Conservation (phyloP, 768 basidiomycete genomes). For the Trametes coccinea region DNA sequence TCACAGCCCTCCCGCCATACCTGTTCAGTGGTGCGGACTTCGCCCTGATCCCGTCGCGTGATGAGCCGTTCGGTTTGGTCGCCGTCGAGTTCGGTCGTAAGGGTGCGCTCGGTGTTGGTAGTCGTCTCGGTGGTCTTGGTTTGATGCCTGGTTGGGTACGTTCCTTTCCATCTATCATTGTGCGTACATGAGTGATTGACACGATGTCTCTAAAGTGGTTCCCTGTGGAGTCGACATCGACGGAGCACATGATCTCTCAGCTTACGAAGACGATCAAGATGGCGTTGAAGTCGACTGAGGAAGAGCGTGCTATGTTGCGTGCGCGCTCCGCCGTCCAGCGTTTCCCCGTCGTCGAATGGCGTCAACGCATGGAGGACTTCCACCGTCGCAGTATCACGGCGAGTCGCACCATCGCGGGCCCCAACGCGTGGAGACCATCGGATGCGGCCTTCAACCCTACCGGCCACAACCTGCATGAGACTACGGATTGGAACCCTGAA, state of each 20-base stretch:
- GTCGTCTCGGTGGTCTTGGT: conserved; percentile 91
- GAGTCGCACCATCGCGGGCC: conserved; percentile 68
- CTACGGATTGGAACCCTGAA: conserved; percentile 81
- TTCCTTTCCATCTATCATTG: conserved; percentile 19
- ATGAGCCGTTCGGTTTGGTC: conserved; percentile 94
- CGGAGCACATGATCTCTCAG: conserved; percentile 93
- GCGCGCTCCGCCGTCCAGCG: conserved; percentile 93
- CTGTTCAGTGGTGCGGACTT: conserved; percentile 95
- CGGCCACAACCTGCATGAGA: conserved; percentile 54
- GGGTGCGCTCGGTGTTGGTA: conserved; percentile 93
- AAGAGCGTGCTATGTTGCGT: conserved; percentile 90
- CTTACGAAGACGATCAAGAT: conserved; percentile 93
- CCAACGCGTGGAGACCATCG: conserved; percentile 75
- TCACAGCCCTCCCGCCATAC: conserved; percentile 90
- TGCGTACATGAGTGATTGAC: conserved; percentile 4
- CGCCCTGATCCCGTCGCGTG: conserved; percentile 92
- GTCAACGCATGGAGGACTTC: conserved; percentile 94
- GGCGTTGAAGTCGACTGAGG: conserved; percentile 86
- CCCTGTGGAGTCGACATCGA: conserved; percentile 92
- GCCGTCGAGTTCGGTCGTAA: conserved; percentile 97
- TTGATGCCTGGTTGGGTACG: conserved; percentile 97
- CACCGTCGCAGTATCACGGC: conserved; percentile 78
- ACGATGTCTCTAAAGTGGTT: conserved; percentile 67
- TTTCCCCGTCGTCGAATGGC: conserved; percentile 98
- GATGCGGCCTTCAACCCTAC: conserved; percentile 47